Base-by-base conservation (phyloP, 805 yeast genomes). In the Yarrowia yakushimensis region DNA sequence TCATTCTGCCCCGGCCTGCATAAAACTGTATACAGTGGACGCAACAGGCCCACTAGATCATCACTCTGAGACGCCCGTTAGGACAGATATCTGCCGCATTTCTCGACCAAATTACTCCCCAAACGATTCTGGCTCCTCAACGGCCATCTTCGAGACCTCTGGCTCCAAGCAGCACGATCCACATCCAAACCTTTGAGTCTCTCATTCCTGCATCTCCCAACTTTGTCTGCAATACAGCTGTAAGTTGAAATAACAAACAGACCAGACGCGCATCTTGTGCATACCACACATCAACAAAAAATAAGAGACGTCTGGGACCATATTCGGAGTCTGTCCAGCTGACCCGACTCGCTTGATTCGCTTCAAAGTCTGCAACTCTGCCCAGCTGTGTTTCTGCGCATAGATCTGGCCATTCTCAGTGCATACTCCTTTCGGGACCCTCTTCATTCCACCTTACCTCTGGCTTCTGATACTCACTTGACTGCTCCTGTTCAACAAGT, bases 171-270 rank as follows among this genome's bases (percentile, higher is more conserved):
- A 31, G 17, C 34, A 31, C 17, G 17, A 13, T 17, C 34, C 37
- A 41, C 18, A 6, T 15, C 10, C 34, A n/a, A 12, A 27, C 34
- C 4, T 5, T 27, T 3, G 10, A 4, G 50, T 43, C 22, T 27
- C 23, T 18, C 46, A 36, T 54, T 27, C 60, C 46, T 52, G 45
- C 45, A 36, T 9, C 23, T 7, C 39, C 8, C 52, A 37, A 52
- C 33, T 17, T 41, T 6, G 17, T 2, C 17, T 23, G 20, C 17
- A 13, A 23, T 30, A 52, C 31, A 27, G 52, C 55, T 22, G 39
- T 22, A 31, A 48, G 39, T 46, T 31, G 55, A 48, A 45, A 48
- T 48, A 48, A 48, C 55, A 48, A 48, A 48, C 55, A 48, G 37
- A 31, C 55, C 39, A 33, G 55, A 48, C 55, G 55, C 55, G 34